These are phyloP conservation scores for Pythium chondricola DNA, from an alignment of 352 stramenopile genomes.

Conservation along the genomic window DNA sequence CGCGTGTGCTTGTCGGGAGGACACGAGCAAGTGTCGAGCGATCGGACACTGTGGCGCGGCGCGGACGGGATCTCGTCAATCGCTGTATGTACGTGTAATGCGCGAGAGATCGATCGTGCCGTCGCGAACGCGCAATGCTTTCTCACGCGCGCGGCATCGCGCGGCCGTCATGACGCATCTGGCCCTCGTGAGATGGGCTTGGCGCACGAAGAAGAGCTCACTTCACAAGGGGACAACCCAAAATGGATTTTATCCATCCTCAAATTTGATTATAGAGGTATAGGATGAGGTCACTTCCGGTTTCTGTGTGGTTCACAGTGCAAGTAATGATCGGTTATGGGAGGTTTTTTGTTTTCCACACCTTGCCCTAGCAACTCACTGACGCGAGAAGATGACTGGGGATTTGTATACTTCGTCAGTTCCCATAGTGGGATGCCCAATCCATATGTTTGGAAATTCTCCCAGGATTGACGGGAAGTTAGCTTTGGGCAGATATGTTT, in stretches of 20 bases:
- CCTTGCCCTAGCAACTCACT: background rate
- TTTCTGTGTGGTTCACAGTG: background rate
- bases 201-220: background rate
- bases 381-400: background rate
- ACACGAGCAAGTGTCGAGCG: no score
- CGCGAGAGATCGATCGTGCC: no score
- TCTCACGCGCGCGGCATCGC: no score
- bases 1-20: no score
- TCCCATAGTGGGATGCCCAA: background rate
- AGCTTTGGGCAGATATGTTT: background rate
- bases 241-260: conserved; percentile 12
- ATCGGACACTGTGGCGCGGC: no score
- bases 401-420: background rate
- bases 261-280: background rate
- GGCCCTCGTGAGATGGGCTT: conserved; percentile 4
- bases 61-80: no score
- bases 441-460: background rate
- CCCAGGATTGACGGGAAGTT: background rate
- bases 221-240: no score
- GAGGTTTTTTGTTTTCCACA: background rate
- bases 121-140: no score
- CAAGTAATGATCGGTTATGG: background rate
- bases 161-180: no score
- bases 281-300: background rate
- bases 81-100: no score